A percentile compares a stretch with the other conserved stretches of the same genome.
These are phyloP conservation scores for Schizochytrium sp. DNA, from an alignment of 108 stramenopile genomes.

Conservation along the genomic window DNA sequence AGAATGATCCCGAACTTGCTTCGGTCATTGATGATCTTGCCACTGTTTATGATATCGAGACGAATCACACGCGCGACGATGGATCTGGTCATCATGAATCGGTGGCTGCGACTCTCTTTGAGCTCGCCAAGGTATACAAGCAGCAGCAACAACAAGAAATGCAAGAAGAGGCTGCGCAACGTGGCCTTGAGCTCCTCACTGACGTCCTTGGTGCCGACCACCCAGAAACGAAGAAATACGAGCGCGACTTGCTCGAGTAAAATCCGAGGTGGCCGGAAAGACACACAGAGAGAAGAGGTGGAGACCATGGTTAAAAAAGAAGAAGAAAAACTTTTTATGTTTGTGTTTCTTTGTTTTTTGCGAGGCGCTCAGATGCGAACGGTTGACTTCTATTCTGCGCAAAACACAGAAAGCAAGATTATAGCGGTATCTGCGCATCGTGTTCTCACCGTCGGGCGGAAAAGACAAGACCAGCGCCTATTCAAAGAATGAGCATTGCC, in stretches of 20 bases:
- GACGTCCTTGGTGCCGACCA: conserved; percentile 9
- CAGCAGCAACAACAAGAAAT: neutral
- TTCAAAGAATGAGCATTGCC: no score
- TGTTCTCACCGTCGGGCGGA: no score
- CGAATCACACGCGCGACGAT: neutral
- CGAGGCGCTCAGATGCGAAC: no score
- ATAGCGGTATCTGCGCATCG: no score
- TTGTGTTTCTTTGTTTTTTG: no score
- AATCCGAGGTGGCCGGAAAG: no score
- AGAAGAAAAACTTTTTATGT: no score
- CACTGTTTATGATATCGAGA: neutral
- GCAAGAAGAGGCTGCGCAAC: neutral
- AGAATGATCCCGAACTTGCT: neutral
- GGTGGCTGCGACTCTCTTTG: neutral
- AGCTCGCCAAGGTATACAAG: neutral
- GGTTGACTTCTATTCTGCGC: no score
- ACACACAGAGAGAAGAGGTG: no score
- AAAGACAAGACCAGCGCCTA: no score
- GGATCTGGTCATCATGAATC: neutral
- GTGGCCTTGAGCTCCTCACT: neutral
- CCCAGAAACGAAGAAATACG: neutral
- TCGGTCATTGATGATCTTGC: neutral
- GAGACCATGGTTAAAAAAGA: no score
- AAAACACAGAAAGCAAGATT: no score
- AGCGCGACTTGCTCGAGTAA: neutral